Conservation (phyloP, 2,329 filamentous ascomycete genomes). For the Drechslera avenae region DNA sequence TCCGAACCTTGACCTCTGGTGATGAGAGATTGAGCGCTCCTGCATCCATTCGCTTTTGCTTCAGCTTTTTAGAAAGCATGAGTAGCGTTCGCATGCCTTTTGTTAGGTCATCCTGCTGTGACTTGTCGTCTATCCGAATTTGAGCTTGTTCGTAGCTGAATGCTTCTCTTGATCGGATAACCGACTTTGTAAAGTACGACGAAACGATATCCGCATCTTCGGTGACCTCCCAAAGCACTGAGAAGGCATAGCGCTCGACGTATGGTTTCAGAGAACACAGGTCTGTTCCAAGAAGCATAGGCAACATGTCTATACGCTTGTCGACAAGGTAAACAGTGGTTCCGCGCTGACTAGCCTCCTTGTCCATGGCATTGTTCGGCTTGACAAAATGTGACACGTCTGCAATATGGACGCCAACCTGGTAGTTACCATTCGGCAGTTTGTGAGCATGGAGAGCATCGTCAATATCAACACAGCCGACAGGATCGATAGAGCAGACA, state of each 20-base stretch:
- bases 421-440: constrained; percentile 89
- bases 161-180: constrained; percentile 93
- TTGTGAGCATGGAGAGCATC: constrained; percentile 88
- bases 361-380: constrained; percentile 95
- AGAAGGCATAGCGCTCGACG: constrained; percentile 73
- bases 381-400: constrained; percentile 99
- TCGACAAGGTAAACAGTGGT: constrained; percentile 98
- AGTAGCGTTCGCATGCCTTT: constrained; percentile 85
- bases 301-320: constrained; percentile 99
- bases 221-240: constrained; percentile 76
- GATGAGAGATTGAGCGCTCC: constrained; percentile 94
- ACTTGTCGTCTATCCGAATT: constrained; percentile 85
- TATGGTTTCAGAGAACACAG: constrained; percentile 96
- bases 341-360: constrained; percentile 88
- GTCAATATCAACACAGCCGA: constrained; percentile 96
- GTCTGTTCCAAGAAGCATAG: constrained; percentile 92
- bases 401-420: constrained; percentile 97
- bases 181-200: constrained; percentile 92
- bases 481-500: constrained; percentile 96
- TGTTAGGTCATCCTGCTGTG: constrained; percentile 87
- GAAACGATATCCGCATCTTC: constrained; percentile 82
- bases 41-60: constrained; percentile 90
- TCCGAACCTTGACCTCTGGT: constrained; percentile 96
- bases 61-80: constrained; percentile 87
- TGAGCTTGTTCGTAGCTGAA: constrained; percentile 99